A percentile compares a stretch with the other conserved stretches of the same genome.
Evolutionary conservation across 495 filamentous ascomycete genomes (phyloP).

Genomic region (Coniosporium apollinis): DNA sequence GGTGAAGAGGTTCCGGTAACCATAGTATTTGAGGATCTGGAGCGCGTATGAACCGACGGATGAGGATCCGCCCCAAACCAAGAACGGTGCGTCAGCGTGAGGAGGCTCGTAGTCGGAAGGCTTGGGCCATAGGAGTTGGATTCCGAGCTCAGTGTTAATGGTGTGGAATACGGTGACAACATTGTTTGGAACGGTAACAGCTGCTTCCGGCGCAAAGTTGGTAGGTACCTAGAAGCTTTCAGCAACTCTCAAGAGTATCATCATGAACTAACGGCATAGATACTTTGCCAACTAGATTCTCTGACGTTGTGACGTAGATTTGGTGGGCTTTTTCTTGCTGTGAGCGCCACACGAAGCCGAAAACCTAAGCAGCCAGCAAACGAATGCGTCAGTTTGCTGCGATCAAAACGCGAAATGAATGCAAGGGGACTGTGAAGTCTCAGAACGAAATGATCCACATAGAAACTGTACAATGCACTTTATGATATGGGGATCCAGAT

Average conservation of each 20-base stretch:
- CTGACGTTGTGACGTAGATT: conserved; percentile 23
- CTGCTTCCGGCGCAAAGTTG: conserved; percentile 24
- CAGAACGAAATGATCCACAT: too few relatives aligned
- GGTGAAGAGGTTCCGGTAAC: conserved; percentile 30
- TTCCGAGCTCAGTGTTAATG: conserved; percentile 25
- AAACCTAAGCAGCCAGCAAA: too few relatives aligned
- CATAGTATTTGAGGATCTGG: conserved; percentile 32
- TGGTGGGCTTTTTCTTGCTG: conserved; percentile 29
- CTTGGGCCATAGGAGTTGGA: conserved; percentile 32
- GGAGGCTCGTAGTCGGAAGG: conserved; percentile 19
- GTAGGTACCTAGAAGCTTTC: conserved; percentile 21
- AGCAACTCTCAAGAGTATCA: conserved; percentile 6
- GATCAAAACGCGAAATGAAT: too few relatives aligned
- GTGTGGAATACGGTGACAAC: conserved; percentile 35
- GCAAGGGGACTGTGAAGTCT: too few relatives aligned
- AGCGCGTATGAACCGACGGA: conserved; percentile 33
- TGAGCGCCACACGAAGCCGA: conserved; percentile 29
- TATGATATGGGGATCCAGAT: too few relatives aligned
- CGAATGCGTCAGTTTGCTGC: too few relatives aligned
- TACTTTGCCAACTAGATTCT: conserved; percentile 19
- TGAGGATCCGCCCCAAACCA: conserved; percentile 38
- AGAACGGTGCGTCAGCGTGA: conserved; percentile 19
- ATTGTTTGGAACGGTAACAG: conserved; percentile 33
- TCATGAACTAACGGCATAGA: conserved; percentile 5
- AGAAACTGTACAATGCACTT: too few relatives aligned